phyloP scores from a whole-genome alignment of 148 eudicot species.

The Suaeda aralocaspica region DNA sequence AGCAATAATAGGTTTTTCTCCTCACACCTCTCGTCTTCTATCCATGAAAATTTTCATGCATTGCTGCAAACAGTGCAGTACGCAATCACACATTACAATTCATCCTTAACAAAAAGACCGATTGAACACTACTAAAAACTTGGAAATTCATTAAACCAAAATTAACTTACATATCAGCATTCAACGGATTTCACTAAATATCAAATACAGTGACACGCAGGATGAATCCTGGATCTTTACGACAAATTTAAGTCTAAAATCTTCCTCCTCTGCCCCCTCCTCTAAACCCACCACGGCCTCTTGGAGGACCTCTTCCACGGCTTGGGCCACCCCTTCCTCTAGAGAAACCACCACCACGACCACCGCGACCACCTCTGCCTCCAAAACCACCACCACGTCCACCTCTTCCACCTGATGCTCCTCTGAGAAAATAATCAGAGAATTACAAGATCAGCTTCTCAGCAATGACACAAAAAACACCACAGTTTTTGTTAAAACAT shows the following conservation, averaged over 20 bases:
- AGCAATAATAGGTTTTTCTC: too few relatives aligned
- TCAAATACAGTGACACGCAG: constrained; percentile 13
- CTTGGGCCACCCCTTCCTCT: constrained; percentile 46
- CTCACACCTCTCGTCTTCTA: neutral
- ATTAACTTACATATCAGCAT: constrained; percentile 7
- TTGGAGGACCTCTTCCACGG: constrained; percentile 45
- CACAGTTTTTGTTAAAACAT: neutral
- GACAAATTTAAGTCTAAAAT: constrained; percentile 16
- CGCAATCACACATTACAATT: neutral
- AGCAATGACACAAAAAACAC: neutral
- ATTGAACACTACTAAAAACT: neutral
- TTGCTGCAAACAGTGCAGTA: neutral
- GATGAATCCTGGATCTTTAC: neutral
- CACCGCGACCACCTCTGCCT: constrained; percentile 48
- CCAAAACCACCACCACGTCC: constrained; percentile 54
- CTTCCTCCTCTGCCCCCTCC: constrained; percentile 53
- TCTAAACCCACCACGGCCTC: constrained; percentile 53
- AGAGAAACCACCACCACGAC: constrained; percentile 37
- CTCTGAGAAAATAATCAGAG: constrained; percentile 33
- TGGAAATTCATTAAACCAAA: constrained; percentile 16
- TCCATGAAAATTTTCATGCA: neutral
- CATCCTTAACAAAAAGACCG: neutral
- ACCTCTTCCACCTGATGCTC: constrained; percentile 43
- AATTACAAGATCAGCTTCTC: constrained; percentile 12
- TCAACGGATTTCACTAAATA: neutral